phyloP scores from a whole-genome alignment of 441 rosid species.

The Omphalea diandra region DNA sequence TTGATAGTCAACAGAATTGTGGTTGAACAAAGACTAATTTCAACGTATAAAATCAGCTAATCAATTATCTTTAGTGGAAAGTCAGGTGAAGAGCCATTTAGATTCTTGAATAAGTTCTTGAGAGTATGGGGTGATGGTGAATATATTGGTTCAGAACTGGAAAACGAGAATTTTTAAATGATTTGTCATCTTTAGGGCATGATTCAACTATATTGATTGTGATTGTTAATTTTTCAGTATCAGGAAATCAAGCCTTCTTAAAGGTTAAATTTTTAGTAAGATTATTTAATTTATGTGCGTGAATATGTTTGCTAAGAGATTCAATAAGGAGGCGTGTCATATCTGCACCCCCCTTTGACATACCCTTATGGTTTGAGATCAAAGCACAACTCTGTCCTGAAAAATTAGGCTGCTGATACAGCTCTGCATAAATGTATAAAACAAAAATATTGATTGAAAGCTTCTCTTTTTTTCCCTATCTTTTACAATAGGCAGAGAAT shows the following conservation, averaged over 20 bases:
- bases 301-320: not conserved
- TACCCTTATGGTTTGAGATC: not conserved
- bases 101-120: not conserved
- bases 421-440: not conserved
- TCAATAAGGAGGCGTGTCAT: not conserved
- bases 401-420: not conserved
- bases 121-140: not conserved
- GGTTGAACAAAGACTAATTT: not conserved
- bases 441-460: not conserved
- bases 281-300: too few relatives aligned
- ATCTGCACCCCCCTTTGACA: not conserved
- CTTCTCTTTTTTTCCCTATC: not conserved
- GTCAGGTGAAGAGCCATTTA: not conserved
- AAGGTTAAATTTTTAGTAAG: not conserved
- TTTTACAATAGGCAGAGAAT: not conserved
- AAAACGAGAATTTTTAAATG: not conserved
- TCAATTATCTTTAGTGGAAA: not conserved
- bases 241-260: not conserved
- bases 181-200: not conserved
- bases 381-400: not conserved
- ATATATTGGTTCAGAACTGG: not conserved
- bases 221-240: not conserved
- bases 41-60: not conserved
- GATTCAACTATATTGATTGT: not conserved
- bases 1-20: not conserved